phyloP scores from a whole-genome alignment of 441 rosid genomes.

The Populus tomentosa region DNA sequence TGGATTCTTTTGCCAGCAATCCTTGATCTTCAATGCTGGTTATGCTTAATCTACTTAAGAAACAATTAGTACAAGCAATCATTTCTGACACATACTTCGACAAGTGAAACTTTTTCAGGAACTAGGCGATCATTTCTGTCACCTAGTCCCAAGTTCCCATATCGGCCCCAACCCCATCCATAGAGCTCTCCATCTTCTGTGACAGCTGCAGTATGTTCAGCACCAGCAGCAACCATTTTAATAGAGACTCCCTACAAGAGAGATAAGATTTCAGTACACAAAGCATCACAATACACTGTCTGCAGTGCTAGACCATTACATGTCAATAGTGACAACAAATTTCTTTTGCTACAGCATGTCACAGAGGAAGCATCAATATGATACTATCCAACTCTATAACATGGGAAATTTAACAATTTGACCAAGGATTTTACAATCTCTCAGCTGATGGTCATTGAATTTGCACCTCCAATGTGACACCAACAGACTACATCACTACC shows the following conservation, averaged over 20 bases:
- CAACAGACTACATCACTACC: neutral
- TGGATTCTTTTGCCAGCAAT: neutral
- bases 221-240: conserved; percentile 99
- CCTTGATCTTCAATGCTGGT: neutral
- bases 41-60: conserved; percentile 1
- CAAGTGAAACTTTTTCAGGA: conserved; percentile 70
- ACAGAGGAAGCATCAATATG: neutral
- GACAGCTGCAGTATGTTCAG: conserved; percentile 96
- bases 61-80: conserved; percentile 10
- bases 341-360: neutral
- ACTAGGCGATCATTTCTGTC: conserved; percentile 87
- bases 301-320: neutral
- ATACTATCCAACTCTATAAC: neutral
- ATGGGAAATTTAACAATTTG: neutral
- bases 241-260: conserved; percentile 62
- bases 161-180: conserved; percentile 99
- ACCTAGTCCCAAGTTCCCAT: conserved; percentile 97
- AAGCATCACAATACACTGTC: neutral
- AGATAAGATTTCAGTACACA: conserved; percentile 13
- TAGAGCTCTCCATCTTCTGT: conserved; percentile 91
- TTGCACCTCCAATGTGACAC: neutral
- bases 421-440: neutral
- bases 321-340: neutral
- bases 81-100: conserved; percentile 44
- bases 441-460: neutral